Base-by-base conservation (phyloP, 441 rosid genomes). In the Euphorbia schlechtendalii region DNA sequence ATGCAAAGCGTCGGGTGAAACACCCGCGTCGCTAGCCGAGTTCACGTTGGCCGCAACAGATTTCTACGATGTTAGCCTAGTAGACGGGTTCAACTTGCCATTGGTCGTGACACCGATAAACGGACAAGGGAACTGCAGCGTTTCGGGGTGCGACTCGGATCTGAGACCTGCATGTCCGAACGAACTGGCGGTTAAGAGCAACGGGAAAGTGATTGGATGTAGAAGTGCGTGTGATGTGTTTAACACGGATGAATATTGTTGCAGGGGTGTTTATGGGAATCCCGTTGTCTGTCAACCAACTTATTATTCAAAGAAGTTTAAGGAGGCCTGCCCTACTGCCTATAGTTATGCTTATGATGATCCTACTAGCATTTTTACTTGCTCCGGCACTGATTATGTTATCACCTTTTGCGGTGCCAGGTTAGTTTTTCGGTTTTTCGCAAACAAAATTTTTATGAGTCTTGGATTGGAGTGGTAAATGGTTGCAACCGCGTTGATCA, bases 311-410 rank as follows among this genome's bases (percentile, higher is more conserved):
- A 87, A 86, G 67, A 82, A 76, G 61, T 94, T 94, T 58, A 94
- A 94, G 70, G 70, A 82, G 60, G 96, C 88, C 10, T 94, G 99
- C 74, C 99, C 98, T 11, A 76, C 88, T 27, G 84, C 99, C 7
- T 91, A 94, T 49, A 94, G 96, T 57, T 94, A 90, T 62, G 99
- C 99, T 8, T 89, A 94, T 51, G 99, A 94, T 75, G 96, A 91
- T 76, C 98, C 96, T 1, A 76, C 84, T 3, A 94, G 99, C 59
- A 84, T 91, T 61, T 72, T 81, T 7, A 94, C 96, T 10, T 94
- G 99, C 76, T 59, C 85, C 0, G 96, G 84, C 9, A 63, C 92
- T 11, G 99, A 91, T 73, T 94, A 91, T 73, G 69, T 81, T 20
- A 46, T 94, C 77, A 61, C 85, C 46, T 94, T 94, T 61, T 94